A percentile compares a stretch with the other conserved stretches of the same genome.
Conservation (phyloP, 768 basidiomycete genomes). For the Mycena venus region DNA sequence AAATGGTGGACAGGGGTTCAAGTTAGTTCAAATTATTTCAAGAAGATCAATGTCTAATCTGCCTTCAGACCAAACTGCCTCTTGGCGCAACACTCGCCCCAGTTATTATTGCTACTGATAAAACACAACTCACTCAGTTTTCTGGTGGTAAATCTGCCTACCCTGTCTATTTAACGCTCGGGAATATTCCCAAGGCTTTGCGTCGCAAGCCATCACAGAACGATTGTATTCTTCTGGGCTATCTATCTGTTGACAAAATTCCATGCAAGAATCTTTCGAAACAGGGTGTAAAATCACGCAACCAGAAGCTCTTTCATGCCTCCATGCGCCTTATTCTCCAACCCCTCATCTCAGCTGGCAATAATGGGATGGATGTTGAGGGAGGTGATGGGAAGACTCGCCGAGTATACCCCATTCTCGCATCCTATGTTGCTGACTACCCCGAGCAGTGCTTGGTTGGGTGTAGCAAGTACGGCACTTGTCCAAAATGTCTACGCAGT, state of each 20-base stretch:
- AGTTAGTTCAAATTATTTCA: conserved; percentile 37
- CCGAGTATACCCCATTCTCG: not conserved
- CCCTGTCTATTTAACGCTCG: not conserved
- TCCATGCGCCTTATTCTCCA: conserved; percentile 48
- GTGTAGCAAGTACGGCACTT: conserved; percentile 32
- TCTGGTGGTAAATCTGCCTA: not conserved
- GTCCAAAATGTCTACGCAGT: conserved; percentile 38
- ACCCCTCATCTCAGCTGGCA: conserved; percentile 42
- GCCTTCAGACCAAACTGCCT: not conserved
- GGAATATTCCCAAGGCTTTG: not conserved
- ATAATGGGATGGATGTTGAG: conserved; percentile 46
- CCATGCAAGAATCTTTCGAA: conserved; percentile 21
- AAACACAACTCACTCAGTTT: conserved; percentile 19
- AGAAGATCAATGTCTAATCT: not conserved
- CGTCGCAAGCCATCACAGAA: not conserved
- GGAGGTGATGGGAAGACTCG: conserved; percentile 47
- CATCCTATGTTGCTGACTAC: conserved; percentile 39
- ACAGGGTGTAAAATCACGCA: conserved; percentile 2
- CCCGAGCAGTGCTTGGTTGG: conserved; percentile 57
- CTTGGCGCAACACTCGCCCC: not conserved
- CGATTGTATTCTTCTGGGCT: not conserved
- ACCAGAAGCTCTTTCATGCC: conserved; percentile 42
- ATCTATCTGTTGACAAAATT: not conserved
- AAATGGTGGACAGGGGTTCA: conserved; percentile 54
- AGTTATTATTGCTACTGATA: conserved; percentile 50